Conservation (phyloP, 2,329 filamentous ascomycete species). For the Elsinoe arachidis region DNA sequence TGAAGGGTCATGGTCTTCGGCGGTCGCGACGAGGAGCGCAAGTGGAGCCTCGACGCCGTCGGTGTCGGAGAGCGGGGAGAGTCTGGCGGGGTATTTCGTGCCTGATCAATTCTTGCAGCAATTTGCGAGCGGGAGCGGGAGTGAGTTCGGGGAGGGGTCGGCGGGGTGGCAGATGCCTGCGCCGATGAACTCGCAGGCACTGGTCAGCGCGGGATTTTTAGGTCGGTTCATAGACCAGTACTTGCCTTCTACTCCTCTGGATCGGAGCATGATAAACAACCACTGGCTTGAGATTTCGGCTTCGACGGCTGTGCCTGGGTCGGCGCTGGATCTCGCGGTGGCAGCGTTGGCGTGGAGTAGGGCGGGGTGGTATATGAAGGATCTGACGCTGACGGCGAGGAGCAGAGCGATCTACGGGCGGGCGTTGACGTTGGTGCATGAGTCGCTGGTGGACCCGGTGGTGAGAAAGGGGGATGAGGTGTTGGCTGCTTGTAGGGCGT, state of each 20-base stretch:
- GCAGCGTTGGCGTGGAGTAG: slow-evolving; percentile 2
- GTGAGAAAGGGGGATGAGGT: background rate
- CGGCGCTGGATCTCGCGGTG: background rate
- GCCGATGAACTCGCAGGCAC: background rate
- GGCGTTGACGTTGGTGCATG: background rate
- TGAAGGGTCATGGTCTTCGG: background rate
- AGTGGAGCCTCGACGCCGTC: background rate
- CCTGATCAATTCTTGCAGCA: background rate
- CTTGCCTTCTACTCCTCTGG: background rate
- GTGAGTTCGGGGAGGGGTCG: too few relatives aligned
- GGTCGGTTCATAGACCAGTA: background rate
- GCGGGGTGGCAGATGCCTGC: background rate
- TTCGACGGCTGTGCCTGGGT: background rate
- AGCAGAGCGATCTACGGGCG: background rate
- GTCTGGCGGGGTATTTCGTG: background rate
- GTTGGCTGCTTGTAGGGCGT: background rate
- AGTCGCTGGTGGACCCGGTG: background rate
- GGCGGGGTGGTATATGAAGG: background rate
- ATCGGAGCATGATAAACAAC: background rate
- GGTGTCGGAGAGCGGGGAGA: background rate
- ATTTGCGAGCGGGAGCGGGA: too few relatives aligned
- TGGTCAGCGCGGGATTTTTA: background rate
- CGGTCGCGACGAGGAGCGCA: background rate
- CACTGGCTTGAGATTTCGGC: slow-evolving; percentile 2
- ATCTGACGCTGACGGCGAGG: background rate